phyloP scores from a whole-genome alignment of 371 early-diverging fungal genomes.

The Gilbertella persicaria region DNA sequence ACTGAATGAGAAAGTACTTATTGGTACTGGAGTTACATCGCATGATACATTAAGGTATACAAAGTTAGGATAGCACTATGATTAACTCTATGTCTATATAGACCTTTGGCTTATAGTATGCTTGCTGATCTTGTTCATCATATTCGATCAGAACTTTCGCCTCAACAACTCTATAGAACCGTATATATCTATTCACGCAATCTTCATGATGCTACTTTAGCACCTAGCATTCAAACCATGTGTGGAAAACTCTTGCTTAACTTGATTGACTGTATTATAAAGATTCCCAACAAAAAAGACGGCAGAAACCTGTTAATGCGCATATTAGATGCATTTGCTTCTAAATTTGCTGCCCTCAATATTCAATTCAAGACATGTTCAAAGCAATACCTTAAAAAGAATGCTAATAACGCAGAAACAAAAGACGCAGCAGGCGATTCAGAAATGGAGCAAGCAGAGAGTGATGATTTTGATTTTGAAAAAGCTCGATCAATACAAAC shows the following conservation, averaged over 20 bases:
- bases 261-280: conserved; percentile 84
- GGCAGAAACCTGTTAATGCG: conserved; percentile 80
- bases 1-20: conserved; percentile 87
- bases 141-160: conserved; percentile 82
- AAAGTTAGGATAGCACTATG: background rate
- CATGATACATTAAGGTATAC: conserved; percentile 83
- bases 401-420: background rate
- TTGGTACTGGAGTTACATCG: conserved; percentile 92
- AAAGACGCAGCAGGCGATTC: conserved; percentile 44
- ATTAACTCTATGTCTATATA: conserved; percentile 14
- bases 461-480: conserved; percentile 69
- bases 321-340: conserved; percentile 82
- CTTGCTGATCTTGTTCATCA: conserved; percentile 96
- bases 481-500: conserved; percentile 79
- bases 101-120: conserved; percentile 92
- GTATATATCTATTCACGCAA: conserved; percentile 89
- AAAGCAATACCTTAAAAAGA: conserved; percentile 53
- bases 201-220: conserved; percentile 87
- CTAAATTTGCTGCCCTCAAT: conserved; percentile 77
- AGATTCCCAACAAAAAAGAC: conserved; percentile 63
- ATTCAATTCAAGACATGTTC: conserved; percentile 56
- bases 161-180: conserved; percentile 77
- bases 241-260: conserved; percentile 91
- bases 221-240: conserved; percentile 93
- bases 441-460: conserved; percentile 57